These are phyloP conservation scores for Alternaria longipes DNA, from an alignment of 2,329 filamentous ascomycete genomes.

Conservation along the genomic window DNA sequence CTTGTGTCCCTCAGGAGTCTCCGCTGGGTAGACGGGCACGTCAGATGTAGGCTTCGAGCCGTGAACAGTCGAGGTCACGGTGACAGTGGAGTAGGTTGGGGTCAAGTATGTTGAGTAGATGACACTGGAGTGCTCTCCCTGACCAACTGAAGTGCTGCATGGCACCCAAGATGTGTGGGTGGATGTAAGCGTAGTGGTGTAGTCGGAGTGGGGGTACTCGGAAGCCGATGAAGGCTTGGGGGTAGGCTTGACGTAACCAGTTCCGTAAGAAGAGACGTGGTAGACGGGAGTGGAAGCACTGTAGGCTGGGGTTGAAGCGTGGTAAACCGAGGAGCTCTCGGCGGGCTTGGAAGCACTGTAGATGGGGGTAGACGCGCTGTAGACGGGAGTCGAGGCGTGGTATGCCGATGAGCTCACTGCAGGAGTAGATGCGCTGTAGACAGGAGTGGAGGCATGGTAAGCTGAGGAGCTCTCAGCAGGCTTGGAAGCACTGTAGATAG, in stretches of 20 bases:
- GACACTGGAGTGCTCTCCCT: constrained; percentile 37
- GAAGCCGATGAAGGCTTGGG: constrained; percentile 18
- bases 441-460: background rate
- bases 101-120: constrained; percentile 54
- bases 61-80: constrained; percentile 41
- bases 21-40: constrained; percentile 11
- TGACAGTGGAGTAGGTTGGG: constrained; percentile 42
- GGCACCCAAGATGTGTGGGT: constrained; percentile 50
- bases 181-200: constrained; percentile 37
- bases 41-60: constrained; percentile 25
- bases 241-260: constrained; percentile 8
- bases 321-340: background rate
- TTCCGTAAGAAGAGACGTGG: constrained; percentile 22
- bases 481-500: background rate
- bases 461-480: background rate
- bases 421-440: constrained; percentile 6
- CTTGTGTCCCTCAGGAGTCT: background rate
- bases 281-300: constrained; percentile 6
- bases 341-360: constrained; percentile 1
- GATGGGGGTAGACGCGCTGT: background rate
- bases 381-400: background rate
- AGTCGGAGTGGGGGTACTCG: constrained; percentile 22
- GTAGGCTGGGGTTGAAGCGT: background rate
- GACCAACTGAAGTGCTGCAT: constrained; percentile 48
- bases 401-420: constrained; percentile 1